phyloP scores from a whole-genome alignment of 148 eudicot genomes.

The Chenopodium formosanum region DNA sequence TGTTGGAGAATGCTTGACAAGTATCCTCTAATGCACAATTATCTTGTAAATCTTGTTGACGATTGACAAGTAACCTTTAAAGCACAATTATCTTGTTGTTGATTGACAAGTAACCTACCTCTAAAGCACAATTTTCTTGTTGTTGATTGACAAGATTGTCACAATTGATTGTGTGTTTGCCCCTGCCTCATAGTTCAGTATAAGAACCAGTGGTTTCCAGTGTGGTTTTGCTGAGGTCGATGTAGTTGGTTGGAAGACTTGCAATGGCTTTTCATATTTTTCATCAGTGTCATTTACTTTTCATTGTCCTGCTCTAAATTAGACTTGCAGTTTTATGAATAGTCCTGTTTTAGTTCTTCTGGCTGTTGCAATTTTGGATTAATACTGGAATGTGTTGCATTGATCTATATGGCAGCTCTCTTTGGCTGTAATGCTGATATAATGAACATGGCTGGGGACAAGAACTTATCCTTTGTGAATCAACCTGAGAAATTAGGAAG shows the following conservation, averaged over 20 bases:
- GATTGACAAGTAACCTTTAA: background rate
- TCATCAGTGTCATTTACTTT: background rate
- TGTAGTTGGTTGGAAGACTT: background rate
- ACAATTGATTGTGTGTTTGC: background rate
- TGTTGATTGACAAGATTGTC: background rate
- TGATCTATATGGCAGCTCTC: conserved; percentile 33
- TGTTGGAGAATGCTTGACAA: background rate
- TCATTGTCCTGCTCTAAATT: background rate
- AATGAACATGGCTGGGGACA: conserved; percentile 29
- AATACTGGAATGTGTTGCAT: conserved; percentile 1
- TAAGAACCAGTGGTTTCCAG: background rate
- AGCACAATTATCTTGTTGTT: background rate
- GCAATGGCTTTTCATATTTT: background rate
- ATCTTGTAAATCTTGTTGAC: background rate
- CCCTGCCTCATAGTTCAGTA: background rate
- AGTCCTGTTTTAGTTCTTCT: background rate
- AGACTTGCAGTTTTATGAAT: background rate
- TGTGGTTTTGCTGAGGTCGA: background rate
- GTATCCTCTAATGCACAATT: background rate
- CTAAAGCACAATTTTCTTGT: background rate
- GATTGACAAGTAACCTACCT: background rate
- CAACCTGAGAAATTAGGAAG: conserved; percentile 29
- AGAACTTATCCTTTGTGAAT: conserved; percentile 29
- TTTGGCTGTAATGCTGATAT: conserved; percentile 30
- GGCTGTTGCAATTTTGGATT: conserved; percentile 4